A percentile compares a stretch with the other conserved stretches of the same genome.
Evolutionary conservation across 2,329 filamentous ascomycete genomes (phyloP).

Genomic region (Eutypella sp.): DNA sequence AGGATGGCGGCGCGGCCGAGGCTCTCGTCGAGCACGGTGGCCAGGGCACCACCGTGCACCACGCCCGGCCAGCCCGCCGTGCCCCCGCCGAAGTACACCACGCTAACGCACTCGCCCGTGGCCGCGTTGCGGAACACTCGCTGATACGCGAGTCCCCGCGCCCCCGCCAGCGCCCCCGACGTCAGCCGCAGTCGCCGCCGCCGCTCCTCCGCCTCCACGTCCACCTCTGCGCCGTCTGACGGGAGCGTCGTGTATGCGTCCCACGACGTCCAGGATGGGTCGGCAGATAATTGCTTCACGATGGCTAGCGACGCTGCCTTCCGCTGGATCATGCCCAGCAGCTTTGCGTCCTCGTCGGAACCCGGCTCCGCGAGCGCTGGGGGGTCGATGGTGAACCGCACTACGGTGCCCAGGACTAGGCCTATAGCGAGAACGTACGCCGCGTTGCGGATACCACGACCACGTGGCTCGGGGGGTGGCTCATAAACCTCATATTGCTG

Average conservation of each 20-base stretch:
- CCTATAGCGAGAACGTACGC: slow-evolving; percentile 38
- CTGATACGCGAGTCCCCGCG: slow-evolving; percentile 45
- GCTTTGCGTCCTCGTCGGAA: slow-evolving; percentile 35
- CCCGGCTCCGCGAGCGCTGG: slow-evolving; percentile 35
- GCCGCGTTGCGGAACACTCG: slow-evolving; percentile 58
- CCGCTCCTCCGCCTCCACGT: not conserved
- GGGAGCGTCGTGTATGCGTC: slow-evolving; percentile 33
- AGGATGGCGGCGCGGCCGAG: slow-evolving; percentile 58
- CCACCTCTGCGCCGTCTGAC: slow-evolving; percentile 1
- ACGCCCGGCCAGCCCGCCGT: slow-evolving; percentile 66
- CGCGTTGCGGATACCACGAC: slow-evolving; percentile 24
- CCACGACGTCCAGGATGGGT: slow-evolving; percentile 36
- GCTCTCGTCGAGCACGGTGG: slow-evolving; percentile 65
- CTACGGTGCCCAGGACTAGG: slow-evolving; percentile 30
- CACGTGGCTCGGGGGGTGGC: too few relatives aligned
- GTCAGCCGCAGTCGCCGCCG: slow-evolving; percentile 26
- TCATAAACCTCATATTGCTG: slow-evolving; percentile 2
- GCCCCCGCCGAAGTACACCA: slow-evolving; percentile 65
- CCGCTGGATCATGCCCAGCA: slow-evolving; percentile 35
- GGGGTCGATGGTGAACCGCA: slow-evolving; percentile 37
- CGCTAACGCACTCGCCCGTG: slow-evolving; percentile 53
- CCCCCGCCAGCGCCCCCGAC: slow-evolving; percentile 37
- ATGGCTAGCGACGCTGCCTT: slow-evolving; percentile 41
- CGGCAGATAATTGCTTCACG: slow-evolving; percentile 40
- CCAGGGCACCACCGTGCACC: slow-evolving; percentile 66